Evolutionary conservation across 73 alveolate genomes (phyloP), one percentile per base, ranked within the genome.

Genomic region (Blepharisma stoltei): DNA sequence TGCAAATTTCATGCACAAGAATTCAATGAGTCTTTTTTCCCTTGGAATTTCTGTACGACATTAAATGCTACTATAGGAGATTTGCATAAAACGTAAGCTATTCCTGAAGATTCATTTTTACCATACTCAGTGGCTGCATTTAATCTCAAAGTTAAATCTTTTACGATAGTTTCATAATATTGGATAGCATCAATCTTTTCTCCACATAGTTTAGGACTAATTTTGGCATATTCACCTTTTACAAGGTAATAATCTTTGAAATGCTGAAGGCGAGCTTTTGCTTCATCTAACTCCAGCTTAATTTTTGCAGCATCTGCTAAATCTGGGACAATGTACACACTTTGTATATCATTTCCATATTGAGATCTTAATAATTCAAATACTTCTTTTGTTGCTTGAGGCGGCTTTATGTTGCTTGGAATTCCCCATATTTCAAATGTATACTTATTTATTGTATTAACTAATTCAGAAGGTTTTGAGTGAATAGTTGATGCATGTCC

Each of bases 351-450:
- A 14, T 60, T 25, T 14, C 46, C 46, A 38, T 14, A 60, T 38
- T 60, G 73, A 1, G 14, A n/a, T 18, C 11, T 38, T 14, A 60
- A 20, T 25, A 60, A 20, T 8, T 60, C 73, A 8, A 8, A 14
- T 9, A 60, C 73, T 20, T 60, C 73, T 20, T 14, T 9, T 1
- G 73, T 38, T 1, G 45, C 73, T 60, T 60, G 46, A 60, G 38
- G 14, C 14, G 73, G 73, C 18, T n/a, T 8, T 18, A 60, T 60
- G 23, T 5, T 38, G 14, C 5, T n/a, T 14, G 73, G 73, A 60
- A 60, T n/a, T 60, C 73, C 73, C 23, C 73, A 14, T 14, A 60
- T 60, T 25, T 60, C 73, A 8, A 60, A 1, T 14, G 73, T 9
- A 25, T 60, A 60, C 5, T 60, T 60, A 25, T 60, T 60, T 14